Base-by-base conservation (phyloP, 768 basidiomycete genomes). In the Sutorius australiensis region DNA sequence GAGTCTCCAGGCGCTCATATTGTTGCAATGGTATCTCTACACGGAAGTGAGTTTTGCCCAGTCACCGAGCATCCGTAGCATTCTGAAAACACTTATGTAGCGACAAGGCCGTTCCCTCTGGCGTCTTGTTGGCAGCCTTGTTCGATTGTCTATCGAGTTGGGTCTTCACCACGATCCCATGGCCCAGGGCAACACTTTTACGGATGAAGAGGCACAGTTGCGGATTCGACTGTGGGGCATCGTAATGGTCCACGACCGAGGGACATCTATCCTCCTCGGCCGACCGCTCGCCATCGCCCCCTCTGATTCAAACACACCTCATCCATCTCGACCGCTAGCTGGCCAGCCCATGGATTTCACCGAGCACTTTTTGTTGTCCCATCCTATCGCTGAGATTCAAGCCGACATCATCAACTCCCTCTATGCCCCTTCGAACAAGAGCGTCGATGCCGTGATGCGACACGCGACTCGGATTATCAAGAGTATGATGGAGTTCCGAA, bases 1-100 rank as follows among this genome's bases (percentile, higher is more conserved):
- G 6, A 89, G 88, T 64, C 71, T 93, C 55, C 91, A 93, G 67
- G 87, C 91, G 0, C 77, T 93, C 48, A 90, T 92, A 24, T 69
- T 93, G 6, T 68, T 92, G 43, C 92, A 93, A 50, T 92, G 89
- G 91, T 92, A 92, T 69, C 77, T 93, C 19, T 93, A 92, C 62
- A 90, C 85, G 19, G 91, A 92, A 78, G 91, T 89, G 58, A 50
- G 79, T 63, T 17, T 4, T 40, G 3, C 21, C 2, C 19, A 10
- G 45, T 31, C 11, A 30, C 30, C 10, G 55, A 16, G 24, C 16
- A n/a, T 32, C 21, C 12, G 8, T 38, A 33, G 30, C 45, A 17
- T 55, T 16, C 60, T 62, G 48, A 53, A 39, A 41, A 39, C 39
- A 51, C 43, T 37, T 44, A 19, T 58, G 32, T 61, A 93, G 90